Conservation (phyloP, 768 basidiomycete species). For the Rhodocollybia butyracea region DNA sequence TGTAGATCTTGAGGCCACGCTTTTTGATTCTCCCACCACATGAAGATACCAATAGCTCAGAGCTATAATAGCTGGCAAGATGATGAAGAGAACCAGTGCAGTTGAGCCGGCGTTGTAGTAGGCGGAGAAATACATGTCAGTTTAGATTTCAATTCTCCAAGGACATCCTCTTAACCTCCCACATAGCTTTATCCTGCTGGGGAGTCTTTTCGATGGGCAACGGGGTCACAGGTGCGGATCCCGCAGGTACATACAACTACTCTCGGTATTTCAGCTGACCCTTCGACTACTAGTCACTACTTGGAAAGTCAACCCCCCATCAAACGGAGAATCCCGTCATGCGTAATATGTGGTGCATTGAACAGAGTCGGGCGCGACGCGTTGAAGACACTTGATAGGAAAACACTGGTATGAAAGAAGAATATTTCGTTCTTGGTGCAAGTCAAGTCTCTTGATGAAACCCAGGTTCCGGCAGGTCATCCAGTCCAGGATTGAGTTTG, state of each 20-base stretch:
- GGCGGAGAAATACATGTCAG: slow-evolving; percentile 22
- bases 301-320: slow-evolving; percentile 88
- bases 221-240: slow-evolving; percentile 29
- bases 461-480: slow-evolving; percentile 87
- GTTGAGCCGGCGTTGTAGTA: slow-evolving; percentile 94
- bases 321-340: slow-evolving; percentile 99
- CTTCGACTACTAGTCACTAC: slow-evolving; percentile 75
- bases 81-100: slow-evolving; percentile 75
- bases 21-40: slow-evolving; percentile 72
- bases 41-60: slow-evolving; percentile 72
- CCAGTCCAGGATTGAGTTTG: slow-evolving; percentile 70
- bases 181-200: slow-evolving; percentile 80
- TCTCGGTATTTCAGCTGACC: slow-evolving; percentile 83
- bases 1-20: slow-evolving; percentile 37
- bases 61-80: slow-evolving; percentile 55
- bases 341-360: slow-evolving; percentile 83
- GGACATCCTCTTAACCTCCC: slow-evolving; percentile 69
- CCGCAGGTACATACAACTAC: slow-evolving; percentile 50
- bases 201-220: slow-evolving; percentile 55
- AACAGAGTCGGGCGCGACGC: slow-evolving; percentile 95
- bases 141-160: neutral
- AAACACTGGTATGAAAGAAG: neutral
- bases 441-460: slow-evolving; percentile 82
- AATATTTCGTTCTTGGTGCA: slow-evolving; percentile 60
- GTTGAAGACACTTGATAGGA: slow-evolving; percentile 69